phyloP scores from a whole-genome alignment of 2,329 filamentous ascomycete genomes.

The Neurospora sp. region DNA sequence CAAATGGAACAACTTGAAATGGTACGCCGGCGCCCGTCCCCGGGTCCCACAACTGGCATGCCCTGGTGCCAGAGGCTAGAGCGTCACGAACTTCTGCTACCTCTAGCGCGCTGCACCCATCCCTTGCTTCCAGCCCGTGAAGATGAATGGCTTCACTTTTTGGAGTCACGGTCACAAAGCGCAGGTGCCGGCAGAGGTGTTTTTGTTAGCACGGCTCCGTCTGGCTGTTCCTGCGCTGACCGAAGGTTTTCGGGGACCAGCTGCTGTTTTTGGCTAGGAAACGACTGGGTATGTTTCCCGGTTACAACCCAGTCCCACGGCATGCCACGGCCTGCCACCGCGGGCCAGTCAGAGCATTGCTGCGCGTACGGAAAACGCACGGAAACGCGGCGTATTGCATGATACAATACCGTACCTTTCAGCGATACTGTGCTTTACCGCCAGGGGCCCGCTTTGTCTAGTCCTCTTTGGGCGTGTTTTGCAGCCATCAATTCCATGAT shows the following conservation, averaged over 20 bases:
- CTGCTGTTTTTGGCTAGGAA: not conserved
- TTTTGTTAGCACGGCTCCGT: too few relatives aligned
- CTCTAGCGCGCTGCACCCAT: constrained; percentile 16
- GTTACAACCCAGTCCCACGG: not conserved
- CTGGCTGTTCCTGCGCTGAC: not conserved
- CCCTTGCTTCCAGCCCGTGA: constrained; percentile 14
- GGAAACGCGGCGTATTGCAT: not conserved
- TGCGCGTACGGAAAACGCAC: not conserved
- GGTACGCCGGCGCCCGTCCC: constrained; percentile 5
- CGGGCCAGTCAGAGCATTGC: not conserved
- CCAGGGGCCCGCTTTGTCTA: not conserved
- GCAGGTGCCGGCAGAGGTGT: not conserved
- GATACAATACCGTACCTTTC: not conserved
- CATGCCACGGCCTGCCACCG: not conserved
- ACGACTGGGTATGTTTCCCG: not conserved
- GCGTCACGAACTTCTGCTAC: constrained; percentile 13
- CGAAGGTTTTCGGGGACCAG: not conserved
- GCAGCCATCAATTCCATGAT: not conserved
- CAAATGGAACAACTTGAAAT: too few relatives aligned
- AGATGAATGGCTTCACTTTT: not conserved
- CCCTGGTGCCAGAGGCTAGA: not conserved
- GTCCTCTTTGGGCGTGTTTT: not conserved
- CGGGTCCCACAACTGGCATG: constrained; percentile 15
- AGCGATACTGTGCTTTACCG: not conserved
- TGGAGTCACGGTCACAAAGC: not conserved